Base-by-base conservation (phyloP, 495 filamentous ascomycete species). In the Aspergillus sclerotioniger region DNA sequence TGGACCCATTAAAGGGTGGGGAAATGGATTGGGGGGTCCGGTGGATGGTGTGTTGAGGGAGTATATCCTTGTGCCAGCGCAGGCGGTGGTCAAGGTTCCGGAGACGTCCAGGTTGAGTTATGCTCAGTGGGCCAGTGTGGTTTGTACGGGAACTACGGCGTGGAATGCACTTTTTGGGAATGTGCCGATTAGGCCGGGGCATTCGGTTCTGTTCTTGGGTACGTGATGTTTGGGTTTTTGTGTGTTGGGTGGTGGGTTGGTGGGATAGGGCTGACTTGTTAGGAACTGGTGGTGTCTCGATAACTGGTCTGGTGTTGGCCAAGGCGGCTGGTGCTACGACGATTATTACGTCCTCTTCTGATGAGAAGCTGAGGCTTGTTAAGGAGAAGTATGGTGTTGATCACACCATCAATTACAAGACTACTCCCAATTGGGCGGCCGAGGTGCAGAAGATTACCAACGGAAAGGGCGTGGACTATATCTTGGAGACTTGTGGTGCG, bases 121-220 rank as follows among this genome's bases (percentile, higher is more conserved):
- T 81, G 41, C 47, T 0, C 35, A 91, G 71, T 83, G 76, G 4
- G 76, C 81, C 17, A 86, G 83, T 0, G 71, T 92, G 8, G 67
- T 67, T 0, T 73, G 70, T 52, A 66, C 89, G 0, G 89, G 75
- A 0, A 52, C 89, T 47, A 91, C 89, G 9, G 82, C 82, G 0
- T 92, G 89, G 89, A 91, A 91, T 53, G 81, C 80, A 7, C 73
- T 91, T 1, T 91, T 86, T 61, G 87, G 88, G 0, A 63, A 88
- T 5, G 55, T 65, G 10, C 73, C 76, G 2, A 33, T 77, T 4
- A 70, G 69, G 7, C 79, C 76, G 53, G 88, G 88, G 0, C 74
- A 91, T 28, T 73, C 65, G 4, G 86, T 92, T 3, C 71, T 92
- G 12, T 82, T 84, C 7, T 85, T 90, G 62, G 88, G 88, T 33